phyloP scores from a whole-genome alignment of 75 land plant genomes.

The Cunninghamia lanceolata region DNA sequence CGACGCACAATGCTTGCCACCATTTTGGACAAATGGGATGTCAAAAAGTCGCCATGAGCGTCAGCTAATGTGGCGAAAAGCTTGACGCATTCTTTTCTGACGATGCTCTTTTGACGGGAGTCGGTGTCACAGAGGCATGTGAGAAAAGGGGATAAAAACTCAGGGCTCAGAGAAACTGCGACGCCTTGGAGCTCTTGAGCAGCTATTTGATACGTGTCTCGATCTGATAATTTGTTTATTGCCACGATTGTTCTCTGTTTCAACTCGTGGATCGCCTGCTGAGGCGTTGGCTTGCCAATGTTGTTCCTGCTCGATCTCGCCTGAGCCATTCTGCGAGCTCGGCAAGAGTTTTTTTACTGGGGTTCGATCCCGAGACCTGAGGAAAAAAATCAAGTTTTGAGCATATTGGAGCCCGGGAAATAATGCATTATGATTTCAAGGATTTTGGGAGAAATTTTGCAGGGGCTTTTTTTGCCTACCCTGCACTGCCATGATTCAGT shows the following conservation, averaged over 20 bases:
- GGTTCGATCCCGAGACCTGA: no score
- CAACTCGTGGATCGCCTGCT: constrained; percentile 38
- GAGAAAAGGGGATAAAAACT: constrained; percentile 59
- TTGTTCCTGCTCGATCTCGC: background rate
- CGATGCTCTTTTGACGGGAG: constrained; percentile 64
- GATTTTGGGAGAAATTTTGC: background rate
- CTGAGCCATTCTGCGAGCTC: background rate
- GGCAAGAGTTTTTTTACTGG: no score
- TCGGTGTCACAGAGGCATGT: constrained; percentile 65
- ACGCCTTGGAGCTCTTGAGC: constrained; percentile 65
- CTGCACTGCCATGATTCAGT: background rate
- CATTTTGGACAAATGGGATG: constrained; percentile 63
- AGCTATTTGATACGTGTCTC: constrained; percentile 77
- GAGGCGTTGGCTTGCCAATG: constrained; percentile 14
- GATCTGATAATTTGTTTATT: constrained; percentile 85
- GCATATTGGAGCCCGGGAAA: background rate
- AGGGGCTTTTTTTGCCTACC: background rate
- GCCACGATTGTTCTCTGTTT: constrained; percentile 51
- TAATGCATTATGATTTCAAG: background rate
- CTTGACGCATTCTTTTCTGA: constrained; percentile 68
- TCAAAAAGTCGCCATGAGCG: constrained; percentile 52
- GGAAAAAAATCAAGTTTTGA: background rate
- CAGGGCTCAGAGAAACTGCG: constrained; percentile 48
- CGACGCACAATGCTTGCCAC: constrained; percentile 56
- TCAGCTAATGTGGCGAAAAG: constrained; percentile 49